Conservation (phyloP, 768 basidiomycete species). For the Suillus luteus region DNA sequence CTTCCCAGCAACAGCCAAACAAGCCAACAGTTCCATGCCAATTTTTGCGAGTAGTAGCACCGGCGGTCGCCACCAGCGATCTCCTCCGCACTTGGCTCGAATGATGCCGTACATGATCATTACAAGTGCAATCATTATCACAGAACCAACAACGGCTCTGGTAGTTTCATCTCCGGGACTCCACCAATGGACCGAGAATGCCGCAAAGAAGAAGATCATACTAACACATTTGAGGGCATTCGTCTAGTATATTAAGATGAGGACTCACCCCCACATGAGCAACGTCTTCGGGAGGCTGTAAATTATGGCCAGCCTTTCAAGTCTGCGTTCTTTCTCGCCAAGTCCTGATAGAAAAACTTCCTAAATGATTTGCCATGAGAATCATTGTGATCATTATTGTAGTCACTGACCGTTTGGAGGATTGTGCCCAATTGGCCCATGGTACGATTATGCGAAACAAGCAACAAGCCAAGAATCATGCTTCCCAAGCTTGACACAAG, state of each 20-base stretch:
- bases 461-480: constrained; percentile 38
- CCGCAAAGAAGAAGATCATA: constrained; percentile 31
- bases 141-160: constrained; percentile 32
- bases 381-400: constrained; percentile 11
- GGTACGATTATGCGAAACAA: constrained; percentile 40
- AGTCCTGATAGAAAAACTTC: constrained; percentile 25
- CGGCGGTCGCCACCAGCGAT: constrained; percentile 13
- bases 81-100: constrained; percentile 13
- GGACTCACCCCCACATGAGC: constrained; percentile 35
- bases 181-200: constrained; percentile 30
- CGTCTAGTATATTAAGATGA: too few relatives aligned
- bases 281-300: constrained; percentile 37
- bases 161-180: constrained; percentile 10
- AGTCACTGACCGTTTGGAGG: constrained; percentile 30
- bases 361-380: constrained; percentile 17
- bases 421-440: constrained; percentile 23
- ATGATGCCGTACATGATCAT: constrained; percentile 49
- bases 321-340: constrained; percentile 19
- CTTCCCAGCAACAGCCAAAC: neutral
- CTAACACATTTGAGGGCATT: constrained; percentile 13
- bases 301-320: constrained; percentile 35
- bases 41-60: neutral
- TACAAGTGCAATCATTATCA: constrained; percentile 30
- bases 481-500: constrained; percentile 37
- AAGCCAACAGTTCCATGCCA: too few relatives aligned